phyloP scores from a whole-genome alignment of 257 asterid genomes.

The Solanum arcanum region DNA sequence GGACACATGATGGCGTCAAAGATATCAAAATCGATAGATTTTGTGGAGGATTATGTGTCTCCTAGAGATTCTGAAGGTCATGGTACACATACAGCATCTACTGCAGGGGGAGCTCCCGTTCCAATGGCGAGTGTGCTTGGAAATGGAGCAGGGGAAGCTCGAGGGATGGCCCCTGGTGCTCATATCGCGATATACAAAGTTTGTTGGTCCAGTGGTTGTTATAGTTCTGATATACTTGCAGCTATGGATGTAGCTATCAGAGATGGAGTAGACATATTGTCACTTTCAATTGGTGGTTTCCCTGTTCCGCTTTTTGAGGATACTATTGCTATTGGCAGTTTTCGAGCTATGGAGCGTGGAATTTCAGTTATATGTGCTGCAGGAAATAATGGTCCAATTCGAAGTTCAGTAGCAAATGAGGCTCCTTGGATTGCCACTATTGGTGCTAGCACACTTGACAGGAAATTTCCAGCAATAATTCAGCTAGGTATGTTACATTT shows the following conservation, averaged over 20 bases:
- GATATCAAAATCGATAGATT: constrained; percentile 13
- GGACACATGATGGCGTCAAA: constrained; percentile 65
- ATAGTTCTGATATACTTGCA: constrained; percentile 1
- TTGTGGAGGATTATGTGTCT: constrained; percentile 13
- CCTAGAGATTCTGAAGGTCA: constrained; percentile 52
- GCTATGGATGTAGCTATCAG: constrained; percentile 4
- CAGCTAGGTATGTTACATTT: background rate
- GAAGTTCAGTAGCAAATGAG: constrained; percentile 2
- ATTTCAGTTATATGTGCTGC: constrained; percentile 1
- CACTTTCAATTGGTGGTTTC: constrained; percentile 4
- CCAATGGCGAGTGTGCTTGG: background rate
- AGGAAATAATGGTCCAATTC: background rate
- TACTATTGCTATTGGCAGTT: constrained; percentile 5
- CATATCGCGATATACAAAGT: constrained; percentile 8
- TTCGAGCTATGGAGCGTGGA: background rate
- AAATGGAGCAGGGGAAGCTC: background rate
- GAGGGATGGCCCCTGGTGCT: constrained; percentile 5
- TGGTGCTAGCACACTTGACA: constrained; percentile 1
- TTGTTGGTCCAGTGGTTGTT: constrained; percentile 5
- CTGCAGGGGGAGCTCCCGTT: constrained; percentile 29
- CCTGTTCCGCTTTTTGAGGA: constrained; percentile 1
- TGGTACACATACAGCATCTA: constrained; percentile 63
- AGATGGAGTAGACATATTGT: constrained; percentile 7
- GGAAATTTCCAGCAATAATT: constrained; percentile 3
- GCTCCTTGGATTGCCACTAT: constrained; percentile 5